Evolutionary conservation across 2,329 filamentous ascomycete genomes (phyloP).

Genomic region (Exophiala aquamarina): DNA sequence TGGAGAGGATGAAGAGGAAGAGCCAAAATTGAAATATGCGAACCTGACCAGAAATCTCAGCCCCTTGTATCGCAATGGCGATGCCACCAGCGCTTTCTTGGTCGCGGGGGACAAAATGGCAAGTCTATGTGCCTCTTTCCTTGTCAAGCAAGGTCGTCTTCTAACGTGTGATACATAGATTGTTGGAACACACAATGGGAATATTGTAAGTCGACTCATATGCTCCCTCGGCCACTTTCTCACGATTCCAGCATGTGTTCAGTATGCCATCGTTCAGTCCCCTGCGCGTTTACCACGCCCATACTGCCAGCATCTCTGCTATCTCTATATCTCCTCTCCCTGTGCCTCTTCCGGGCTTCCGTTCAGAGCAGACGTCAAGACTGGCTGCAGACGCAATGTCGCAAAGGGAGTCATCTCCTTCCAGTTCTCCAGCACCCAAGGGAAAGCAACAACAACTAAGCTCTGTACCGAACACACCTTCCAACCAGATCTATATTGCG

Average conservation of each 20-base stretch:
- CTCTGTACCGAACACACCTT: constrained; percentile 69
- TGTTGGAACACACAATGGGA: constrained; percentile 92
- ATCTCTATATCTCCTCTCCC: constrained; percentile 89
- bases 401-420: constrained; percentile 42
- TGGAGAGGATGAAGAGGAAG: constrained; percentile 84
- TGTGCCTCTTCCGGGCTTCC: constrained; percentile 52
- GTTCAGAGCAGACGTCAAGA: constrained; percentile 33
- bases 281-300: constrained; percentile 84
- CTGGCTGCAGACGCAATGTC: constrained; percentile 32
- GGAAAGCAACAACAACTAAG: constrained; percentile 51
- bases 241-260: constrained; percentile 68
- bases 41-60: constrained; percentile 78
- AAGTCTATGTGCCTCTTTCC: constrained; percentile 32
- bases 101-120: constrained; percentile 98
- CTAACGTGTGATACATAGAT: constrained; percentile 54
- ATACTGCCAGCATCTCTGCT: constrained; percentile 84
- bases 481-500: constrained; percentile 89
- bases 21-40: constrained; percentile 90
- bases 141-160: not conserved
- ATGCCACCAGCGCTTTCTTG: constrained; percentile 87
- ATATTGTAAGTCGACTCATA: constrained; percentile 66
- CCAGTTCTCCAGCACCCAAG: constrained; percentile 52
- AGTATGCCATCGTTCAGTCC: constrained; percentile 78
- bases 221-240: constrained; percentile 30
- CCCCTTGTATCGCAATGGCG: constrained; percentile 86